Conservation (phyloP, 2,329 filamentous ascomycete species). For the Sphaerostilbella broomeana region DNA sequence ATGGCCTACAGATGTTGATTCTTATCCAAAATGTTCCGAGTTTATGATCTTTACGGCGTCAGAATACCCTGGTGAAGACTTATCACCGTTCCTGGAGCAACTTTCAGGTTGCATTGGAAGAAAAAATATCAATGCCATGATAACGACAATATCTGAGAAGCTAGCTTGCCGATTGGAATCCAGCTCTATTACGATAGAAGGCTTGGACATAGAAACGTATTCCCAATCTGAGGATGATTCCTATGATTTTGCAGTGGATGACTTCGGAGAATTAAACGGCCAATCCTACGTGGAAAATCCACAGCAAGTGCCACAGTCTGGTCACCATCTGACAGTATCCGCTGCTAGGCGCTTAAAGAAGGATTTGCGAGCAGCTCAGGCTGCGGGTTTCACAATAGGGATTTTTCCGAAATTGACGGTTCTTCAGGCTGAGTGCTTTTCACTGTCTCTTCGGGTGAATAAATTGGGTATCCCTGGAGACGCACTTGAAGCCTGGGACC, state of each 20-base stretch:
- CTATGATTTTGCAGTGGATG: neutral
- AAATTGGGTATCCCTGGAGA: conserved; percentile 70
- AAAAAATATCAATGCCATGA: conserved; percentile 8
- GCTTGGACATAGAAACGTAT: neutral
- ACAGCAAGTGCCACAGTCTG: neutral
- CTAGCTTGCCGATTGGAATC: conserved; percentile 1
- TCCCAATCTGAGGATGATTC: too few relatives aligned
- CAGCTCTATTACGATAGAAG: neutral
- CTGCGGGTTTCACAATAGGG: conserved; percentile 65
- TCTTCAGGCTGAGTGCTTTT: conserved; percentile 43
- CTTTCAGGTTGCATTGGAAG: conserved; percentile 24
- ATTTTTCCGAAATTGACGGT: conserved; percentile 44
- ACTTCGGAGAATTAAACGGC: neutral
- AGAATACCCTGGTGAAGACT: conserved; percentile 26
- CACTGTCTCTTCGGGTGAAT: conserved; percentile 60
- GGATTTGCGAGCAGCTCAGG: conserved; percentile 47
- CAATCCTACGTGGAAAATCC: too few relatives aligned
- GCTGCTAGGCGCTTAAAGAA: conserved; percentile 5
- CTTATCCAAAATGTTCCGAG: conserved; percentile 31
- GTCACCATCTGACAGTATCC: neutral
- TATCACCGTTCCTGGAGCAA: conserved; percentile 41
- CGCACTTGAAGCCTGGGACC: conserved; percentile 69
- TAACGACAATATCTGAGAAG: conserved; percentile 6
- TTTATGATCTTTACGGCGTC: conserved; percentile 40
- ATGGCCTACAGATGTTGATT: conserved; percentile 24